Evolutionary conservation across 1,284 basidiomycete genomes (phyloP), one percentile per base, ranked within the genome.

Genomic region (Fereydounia khargensis): DNA sequence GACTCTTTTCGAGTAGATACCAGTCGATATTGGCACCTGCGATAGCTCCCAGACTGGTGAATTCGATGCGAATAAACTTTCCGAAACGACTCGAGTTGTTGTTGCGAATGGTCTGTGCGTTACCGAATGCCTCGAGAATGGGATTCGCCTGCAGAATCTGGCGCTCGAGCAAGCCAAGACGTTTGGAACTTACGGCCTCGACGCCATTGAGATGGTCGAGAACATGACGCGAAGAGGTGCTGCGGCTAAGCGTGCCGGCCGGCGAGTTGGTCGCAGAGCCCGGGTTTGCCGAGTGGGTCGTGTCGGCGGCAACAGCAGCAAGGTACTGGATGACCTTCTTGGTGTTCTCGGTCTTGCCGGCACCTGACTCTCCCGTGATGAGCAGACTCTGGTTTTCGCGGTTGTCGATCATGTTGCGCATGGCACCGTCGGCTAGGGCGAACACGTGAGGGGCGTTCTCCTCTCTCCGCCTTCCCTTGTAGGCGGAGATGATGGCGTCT

Each of bases 311-410:
- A 61, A 97, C 96, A 9, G 95, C 91, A 1, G 95, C 94, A 24
- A 99, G 85, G 77, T 98, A 99, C 77, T 98, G 95, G 49, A 99
- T 99, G 70, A 98, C 94, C 74, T 97, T 97, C 82, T 99, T 98
- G 13, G 95, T 99, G 78, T 94, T 98, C 77, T 98, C 95, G 1
- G 95, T 99, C 81, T 98, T 99, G 35, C 95, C 95, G 1, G 95
- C 95, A 32, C 95, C 95, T 3, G 95, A 98, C 81, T 98, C 95
- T 44, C 95, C 95, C 87, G 94, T 98, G 78, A 99, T 96, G 40
- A 99, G 83, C 55, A 99, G 91, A 71, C 90, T 94, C 78, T 99
- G 95, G 65, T 92, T 92, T 79, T 98, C 94, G 41, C 91, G 83
- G 76, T 95, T 91, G 57, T 94, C 90, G 21, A 94, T 87, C 88